Evolutionary conservation across 148 eudicot species (phyloP).

Genomic region (Chenopodium berlandieri): DNA sequence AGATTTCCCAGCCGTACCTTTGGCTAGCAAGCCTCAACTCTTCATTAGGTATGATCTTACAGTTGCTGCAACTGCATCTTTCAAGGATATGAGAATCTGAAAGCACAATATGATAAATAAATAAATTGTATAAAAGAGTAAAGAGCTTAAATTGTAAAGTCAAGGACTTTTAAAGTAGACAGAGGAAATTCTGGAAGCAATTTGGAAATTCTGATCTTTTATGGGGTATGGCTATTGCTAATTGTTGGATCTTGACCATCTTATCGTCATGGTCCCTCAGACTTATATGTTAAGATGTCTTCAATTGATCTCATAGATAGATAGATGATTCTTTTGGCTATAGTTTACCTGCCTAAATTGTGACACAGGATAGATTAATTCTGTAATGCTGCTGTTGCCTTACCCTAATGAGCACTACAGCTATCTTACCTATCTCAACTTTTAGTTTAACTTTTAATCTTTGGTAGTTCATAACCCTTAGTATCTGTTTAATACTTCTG

Average conservation of each 20-base stretch:
- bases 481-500: neutral
- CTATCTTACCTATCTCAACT: no score
- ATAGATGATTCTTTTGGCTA: no score
- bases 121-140: neutral
- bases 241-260: neutral
- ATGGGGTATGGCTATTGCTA: neutral
- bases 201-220: neutral
- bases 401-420: neutral
- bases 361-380: no score
- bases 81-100: neutral
- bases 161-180: neutral
- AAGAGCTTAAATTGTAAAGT: neutral
- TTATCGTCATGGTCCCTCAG: neutral
- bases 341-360: no score
- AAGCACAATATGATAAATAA: neutral
- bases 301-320: neutral
- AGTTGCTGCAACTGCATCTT: neutral
- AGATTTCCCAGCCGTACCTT: no score
- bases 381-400: neutral
- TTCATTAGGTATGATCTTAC: neutral
- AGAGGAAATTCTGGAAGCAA: neutral
- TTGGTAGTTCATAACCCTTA: no score
- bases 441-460: no score
- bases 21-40: no score
- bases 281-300: neutral